Base-by-base conservation (phyloP, 2,329 filamentous ascomycete species). In the Fragosphaeria purpurea region DNA sequence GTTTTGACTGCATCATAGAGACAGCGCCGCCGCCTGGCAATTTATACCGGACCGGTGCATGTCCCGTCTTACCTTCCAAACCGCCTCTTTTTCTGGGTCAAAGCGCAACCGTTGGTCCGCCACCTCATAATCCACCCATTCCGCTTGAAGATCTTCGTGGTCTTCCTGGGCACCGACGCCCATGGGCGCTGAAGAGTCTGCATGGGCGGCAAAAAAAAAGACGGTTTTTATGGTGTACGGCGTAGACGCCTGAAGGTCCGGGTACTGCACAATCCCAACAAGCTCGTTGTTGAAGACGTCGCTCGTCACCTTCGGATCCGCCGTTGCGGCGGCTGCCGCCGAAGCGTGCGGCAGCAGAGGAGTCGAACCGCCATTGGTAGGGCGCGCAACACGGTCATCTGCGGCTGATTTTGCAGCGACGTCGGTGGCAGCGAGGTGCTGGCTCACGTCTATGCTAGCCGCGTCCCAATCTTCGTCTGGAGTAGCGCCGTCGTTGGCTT, bases 181-280 rank as follows among this genome's bases (percentile, higher is more conserved):
- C 48, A 57, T 49, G 1, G 55, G 49, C 6, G 47, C 40, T 1
- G 50, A 44, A 10, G 54, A 56, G 35, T 55, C 52, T 6, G 54
- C 55, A 7, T 10, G 11, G 1, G 68, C 69, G 3, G 65, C 66
- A 48, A 62, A 72, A 59, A 64, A 71, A 55, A 67, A 70, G 4
- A 69, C 63, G 9, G 65, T 62, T 61, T 71, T 72, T 47, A 64
- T 59, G 6, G 66, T 63, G 4, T 57, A 51, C 1, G 62, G 62
- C 9, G 58, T 59, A 3, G 58, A 56, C 0, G 64, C 65, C 51
- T 61, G 57, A 8, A 63, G 59, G 51, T 70, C 68, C 1, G 61
- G 61, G 46, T 69, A 68, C 22, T 62, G 55, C 43, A 63, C 65
- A 11, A 66, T 60, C 1, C 65, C 67, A 6, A 68, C 55, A 4